A percentile compares a stretch with the other conserved stretches of the same genome.
Conservation (phyloP, 2,329 filamentous ascomycete species). For the Chalaropsis ovoidea region DNA sequence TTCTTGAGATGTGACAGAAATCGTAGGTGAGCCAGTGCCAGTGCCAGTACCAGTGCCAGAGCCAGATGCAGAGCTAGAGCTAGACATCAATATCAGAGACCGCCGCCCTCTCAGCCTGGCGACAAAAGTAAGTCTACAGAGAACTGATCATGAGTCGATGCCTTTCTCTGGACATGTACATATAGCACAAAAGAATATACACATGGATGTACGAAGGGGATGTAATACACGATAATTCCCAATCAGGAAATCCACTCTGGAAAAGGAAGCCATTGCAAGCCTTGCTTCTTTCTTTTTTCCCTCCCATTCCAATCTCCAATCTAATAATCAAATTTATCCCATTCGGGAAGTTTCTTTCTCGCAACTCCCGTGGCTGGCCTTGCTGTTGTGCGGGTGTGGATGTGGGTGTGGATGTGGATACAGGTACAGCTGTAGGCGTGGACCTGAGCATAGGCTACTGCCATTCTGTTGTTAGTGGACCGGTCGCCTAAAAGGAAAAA, state of each 20-base stretch:
- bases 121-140: not conserved
- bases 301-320: not conserved
- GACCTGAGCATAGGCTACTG: no score
- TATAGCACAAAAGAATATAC: not conserved
- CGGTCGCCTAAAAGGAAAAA: not conserved
- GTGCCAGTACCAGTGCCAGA: no score
- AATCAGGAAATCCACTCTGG: not conserved
- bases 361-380: not conserved
- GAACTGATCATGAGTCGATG: no score
- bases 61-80: no score
- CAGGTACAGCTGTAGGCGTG: no score
- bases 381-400: not conserved
- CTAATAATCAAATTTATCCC: not conserved
- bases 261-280: conserved; percentile 1
- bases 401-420: not conserved
- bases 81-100: no score
- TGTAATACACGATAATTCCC: not conserved
- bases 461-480: not conserved
- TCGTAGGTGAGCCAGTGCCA: no score
- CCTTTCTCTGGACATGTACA: not conserved
- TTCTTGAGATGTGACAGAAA: no score
- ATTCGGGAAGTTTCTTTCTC: not conserved
- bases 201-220: not conserved
- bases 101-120: no score
- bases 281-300: not conserved